Percentiles rank a stretch among this genome's conserved stretches.
Evolutionary conservation across 345 rosid genomes (phyloP).

Genomic region (Carallia pectinifolia): DNA sequence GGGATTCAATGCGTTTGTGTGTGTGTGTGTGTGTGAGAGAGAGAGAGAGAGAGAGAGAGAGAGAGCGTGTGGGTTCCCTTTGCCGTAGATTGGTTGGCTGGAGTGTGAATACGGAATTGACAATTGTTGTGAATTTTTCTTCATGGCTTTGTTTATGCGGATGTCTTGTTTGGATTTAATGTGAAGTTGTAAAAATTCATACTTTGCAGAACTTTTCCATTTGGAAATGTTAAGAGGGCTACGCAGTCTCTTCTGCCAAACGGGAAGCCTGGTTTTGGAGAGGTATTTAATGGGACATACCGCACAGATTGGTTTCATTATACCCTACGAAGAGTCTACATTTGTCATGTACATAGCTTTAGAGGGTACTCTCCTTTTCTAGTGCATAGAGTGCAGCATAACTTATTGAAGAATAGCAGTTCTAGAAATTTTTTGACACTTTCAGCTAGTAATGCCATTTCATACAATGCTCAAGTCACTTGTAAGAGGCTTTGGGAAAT

Average conservation of each 20-base stretch:
- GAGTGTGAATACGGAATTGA: too few relatives aligned
- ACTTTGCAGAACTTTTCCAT: slow-evolving; percentile 20
- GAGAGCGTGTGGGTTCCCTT: too few relatives aligned
- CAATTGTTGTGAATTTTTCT: too few relatives aligned
- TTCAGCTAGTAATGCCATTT: neutral
- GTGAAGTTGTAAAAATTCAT: neutral
- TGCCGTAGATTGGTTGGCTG: too few relatives aligned
- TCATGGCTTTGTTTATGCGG: too few relatives aligned
- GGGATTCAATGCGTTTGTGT: too few relatives aligned
- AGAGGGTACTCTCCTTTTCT: slow-evolving; percentile 8
- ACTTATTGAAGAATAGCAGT: slow-evolving; percentile 3
- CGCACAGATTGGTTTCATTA: neutral
- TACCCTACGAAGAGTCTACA: slow-evolving; percentile 8
- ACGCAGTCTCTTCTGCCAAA: slow-evolving; percentile 9
- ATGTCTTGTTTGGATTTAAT: too few relatives aligned
- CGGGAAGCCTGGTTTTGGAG: slow-evolving; percentile 6
- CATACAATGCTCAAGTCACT: slow-evolving; percentile 17
- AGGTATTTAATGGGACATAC: neutral
- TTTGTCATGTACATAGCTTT: neutral
- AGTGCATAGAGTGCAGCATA: slow-evolving; percentile 12
- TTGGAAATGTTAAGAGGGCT: slow-evolving; percentile 16
- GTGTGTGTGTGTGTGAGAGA: too few relatives aligned
- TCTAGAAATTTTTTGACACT: neutral
- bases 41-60: too few relatives aligned
- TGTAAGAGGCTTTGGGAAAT: slow-evolving; percentile 23